These are phyloP conservation scores for Tulasnella sp. DNA, from an alignment of 768 basidiomycete genomes.

Conservation along the genomic window DNA sequence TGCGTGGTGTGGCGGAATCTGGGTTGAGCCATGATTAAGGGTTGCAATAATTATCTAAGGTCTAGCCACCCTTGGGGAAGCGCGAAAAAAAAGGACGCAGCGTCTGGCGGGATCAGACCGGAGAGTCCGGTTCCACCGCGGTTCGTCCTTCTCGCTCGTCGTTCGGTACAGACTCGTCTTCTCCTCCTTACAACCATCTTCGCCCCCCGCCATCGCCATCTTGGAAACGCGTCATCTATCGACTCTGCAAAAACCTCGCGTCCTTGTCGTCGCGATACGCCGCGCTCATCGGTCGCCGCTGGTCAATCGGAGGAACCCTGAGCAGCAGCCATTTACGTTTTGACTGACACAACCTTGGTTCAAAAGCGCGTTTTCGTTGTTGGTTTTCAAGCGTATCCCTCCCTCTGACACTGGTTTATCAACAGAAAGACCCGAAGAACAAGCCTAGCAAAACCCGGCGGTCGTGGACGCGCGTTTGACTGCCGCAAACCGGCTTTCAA, in stretches of 20 bases:
- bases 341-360: background rate
- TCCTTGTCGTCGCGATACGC: conserved; percentile 2
- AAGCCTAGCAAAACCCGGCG: background rate
- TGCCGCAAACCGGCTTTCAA: conserved; percentile 9
- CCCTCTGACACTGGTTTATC: background rate
- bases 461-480: conserved; percentile 2
- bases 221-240: background rate
- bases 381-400: background rate
- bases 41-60: background rate
- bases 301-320: background rate
- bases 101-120: conserved; percentile 2
- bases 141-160: background rate
- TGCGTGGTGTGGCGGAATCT: background rate
- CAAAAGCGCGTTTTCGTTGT: background rate
- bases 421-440: background rate
- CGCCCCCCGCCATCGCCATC: background rate
- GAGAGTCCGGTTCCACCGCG: conserved; percentile 2
- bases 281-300: background rate
- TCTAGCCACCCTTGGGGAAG: background rate
- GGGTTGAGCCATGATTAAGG: background rate
- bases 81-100: background rate
- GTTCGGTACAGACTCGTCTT: background rate
- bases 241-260: conserved; percentile 2
- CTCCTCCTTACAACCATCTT: background rate
- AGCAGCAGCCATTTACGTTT: background rate